Evolutionary conservation across 2,329 filamentous ascomycete genomes (phyloP), one percentile per base, ranked within the genome.

Genomic region (Calonectria naviculata): DNA sequence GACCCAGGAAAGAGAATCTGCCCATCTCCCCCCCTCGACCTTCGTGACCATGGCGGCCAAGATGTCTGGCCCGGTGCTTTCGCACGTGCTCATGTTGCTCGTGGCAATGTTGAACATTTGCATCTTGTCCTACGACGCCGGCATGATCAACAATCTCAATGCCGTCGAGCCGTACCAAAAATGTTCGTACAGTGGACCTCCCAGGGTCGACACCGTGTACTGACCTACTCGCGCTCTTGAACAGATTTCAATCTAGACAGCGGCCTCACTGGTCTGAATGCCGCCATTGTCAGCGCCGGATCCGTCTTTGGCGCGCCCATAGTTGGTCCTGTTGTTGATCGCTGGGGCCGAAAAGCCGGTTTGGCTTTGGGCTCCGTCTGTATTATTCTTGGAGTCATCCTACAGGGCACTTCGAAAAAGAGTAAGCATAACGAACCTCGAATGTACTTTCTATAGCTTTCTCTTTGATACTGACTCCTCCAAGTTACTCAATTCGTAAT

Each of bases 141-240:
- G 61, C 49, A 70, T 70, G 67, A 70, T 70, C 49, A 70, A 70
- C 52, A 70, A 70, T 34, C 67, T 70, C n/a, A 70, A 70, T 17
- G 60, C 49, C 5, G 67, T 70, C 21, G n/a, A 65, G 42, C 62
- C 67, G 6, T 66, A 66, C 42, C n/a, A 61, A 13, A 56, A 70
- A 41, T 63, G 67, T 70, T n/a, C 9, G 42, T 46, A 21, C 6
- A 26, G 67, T 54, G 7, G 10, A 28, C 42, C 24, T 4, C 26
- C 19, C 61, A 38, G 5, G 15, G 13, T n/a, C n/a, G 29, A 24
- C 15, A 29, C 15, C 38, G 17, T 13, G 24, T 47, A 36, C 62
- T 70, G 42, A 65, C 52, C 24, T 47, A 38, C 9, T 31, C 34
- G 52, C 31, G 6, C 34, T 38, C 52, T 36, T 58, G 7, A 6